phyloP scores from a whole-genome alignment of 352 stramenopile genomes.

The Phytophthora palmivora region DNA sequence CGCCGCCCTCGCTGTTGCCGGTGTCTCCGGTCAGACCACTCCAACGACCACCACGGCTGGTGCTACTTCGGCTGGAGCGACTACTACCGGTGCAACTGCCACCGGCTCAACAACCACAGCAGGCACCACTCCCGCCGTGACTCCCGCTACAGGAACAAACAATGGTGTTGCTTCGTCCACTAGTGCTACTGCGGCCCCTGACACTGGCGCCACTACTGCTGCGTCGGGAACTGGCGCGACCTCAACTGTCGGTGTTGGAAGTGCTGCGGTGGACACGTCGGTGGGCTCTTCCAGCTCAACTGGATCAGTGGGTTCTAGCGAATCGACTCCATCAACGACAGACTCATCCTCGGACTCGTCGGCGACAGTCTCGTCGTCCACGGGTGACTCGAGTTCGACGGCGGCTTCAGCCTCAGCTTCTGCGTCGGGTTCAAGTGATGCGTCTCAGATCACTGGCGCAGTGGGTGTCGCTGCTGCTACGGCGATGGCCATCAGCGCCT shows the following conservation, averaged over 20 bases:
- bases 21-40: constrained; percentile 23
- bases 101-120: constrained; percentile 1
- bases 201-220: background rate
- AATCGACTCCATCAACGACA: constrained; percentile 16
- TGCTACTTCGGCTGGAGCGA: background rate
- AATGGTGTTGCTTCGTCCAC: background rate
- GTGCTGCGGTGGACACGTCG: constrained; percentile 3
- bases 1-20: constrained; percentile 33
- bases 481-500: background rate
- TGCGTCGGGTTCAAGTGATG: constrained; percentile 28
- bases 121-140: constrained; percentile 8
- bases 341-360: constrained; percentile 11
- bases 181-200: background rate
- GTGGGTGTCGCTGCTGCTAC: constrained; percentile 12
- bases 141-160: constrained; percentile 7
- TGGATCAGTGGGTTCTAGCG: background rate
- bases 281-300: constrained; percentile 15
- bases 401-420: constrained; percentile 10
- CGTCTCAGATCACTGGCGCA: constrained; percentile 20
- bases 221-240: constrained; percentile 7
- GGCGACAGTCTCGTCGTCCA: constrained; percentile 14
- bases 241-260: constrained; percentile 7
- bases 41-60: constrained; percentile 1
- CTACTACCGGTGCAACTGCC: constrained; percentile 1
- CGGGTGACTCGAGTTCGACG: constrained; percentile 5